Evolutionary conservation across 768 basidiomycete genomes (phyloP).

Genomic region (Tricholoma saponaceum): DNA sequence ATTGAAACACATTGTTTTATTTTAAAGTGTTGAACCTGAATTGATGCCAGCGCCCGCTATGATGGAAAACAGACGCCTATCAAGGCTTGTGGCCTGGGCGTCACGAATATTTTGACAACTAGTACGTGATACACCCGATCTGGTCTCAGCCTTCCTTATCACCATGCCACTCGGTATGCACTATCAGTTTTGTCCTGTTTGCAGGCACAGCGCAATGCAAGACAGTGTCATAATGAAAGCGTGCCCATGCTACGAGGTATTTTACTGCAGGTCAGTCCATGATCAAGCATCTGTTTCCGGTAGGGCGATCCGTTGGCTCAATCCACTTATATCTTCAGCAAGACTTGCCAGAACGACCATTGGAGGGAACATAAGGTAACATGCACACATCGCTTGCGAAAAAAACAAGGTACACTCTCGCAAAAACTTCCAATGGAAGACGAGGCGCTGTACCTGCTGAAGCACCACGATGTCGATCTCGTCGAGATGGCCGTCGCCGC

Average conservation of each 20-base stretch:
- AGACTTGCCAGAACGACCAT: background rate
- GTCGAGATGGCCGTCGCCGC: conserved; percentile 1
- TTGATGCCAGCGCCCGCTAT: too few species aligned
- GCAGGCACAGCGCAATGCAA: background rate
- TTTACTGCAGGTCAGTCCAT: conserved; percentile 1
- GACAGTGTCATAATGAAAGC: background rate
- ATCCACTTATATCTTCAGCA: background rate
- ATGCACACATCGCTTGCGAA: background rate
- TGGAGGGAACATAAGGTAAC: background rate
- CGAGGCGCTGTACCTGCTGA: background rate
- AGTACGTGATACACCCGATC: too few species aligned
- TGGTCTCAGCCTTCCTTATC: too few species aligned
- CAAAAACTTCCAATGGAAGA: background rate
- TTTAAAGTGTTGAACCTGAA: too few species aligned
- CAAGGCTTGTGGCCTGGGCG: too few species aligned
- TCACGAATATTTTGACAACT: too few species aligned
- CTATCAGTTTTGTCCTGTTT: background rate
- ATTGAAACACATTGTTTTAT: too few species aligned
- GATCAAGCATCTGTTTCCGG: background rate
- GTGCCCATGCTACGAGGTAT: conserved; percentile 2
- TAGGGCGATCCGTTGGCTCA: too few species aligned
- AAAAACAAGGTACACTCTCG: background rate
- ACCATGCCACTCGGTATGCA: background rate
- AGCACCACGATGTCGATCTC: background rate
- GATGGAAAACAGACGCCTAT: too few species aligned